Conservation (phyloP, 495 filamentous ascomycete species). For the Apiosordaria backusii region DNA sequence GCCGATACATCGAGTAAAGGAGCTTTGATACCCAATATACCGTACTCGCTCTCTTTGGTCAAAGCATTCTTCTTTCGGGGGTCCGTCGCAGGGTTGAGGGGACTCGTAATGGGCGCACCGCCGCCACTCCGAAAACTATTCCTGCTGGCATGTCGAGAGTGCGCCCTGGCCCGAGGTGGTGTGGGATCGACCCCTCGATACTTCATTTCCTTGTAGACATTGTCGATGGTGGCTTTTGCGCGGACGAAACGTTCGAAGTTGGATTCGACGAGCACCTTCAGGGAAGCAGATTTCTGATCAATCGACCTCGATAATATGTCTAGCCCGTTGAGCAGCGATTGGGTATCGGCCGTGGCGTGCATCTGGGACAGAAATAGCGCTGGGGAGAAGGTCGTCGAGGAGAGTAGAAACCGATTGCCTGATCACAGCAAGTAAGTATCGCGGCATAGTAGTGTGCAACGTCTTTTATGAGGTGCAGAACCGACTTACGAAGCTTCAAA, state of each 20-base stretch:
- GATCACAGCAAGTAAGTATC: conserved; percentile 6
- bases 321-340: conserved; percentile 72
- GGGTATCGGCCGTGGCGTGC: conserved; percentile 76
- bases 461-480: neutral
- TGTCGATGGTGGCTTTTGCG: conserved; percentile 95
- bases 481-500: conserved; percentile 61
- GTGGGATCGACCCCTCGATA: conserved; percentile 70
- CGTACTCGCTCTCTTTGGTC: conserved; percentile 90
- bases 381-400: conserved; percentile 92
- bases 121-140: conserved; percentile 62
- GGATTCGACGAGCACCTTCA: conserved; percentile 92
- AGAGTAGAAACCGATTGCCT: conserved; percentile 91
- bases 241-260: conserved; percentile 97
- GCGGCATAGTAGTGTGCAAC: neutral
- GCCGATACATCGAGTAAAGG: conserved; percentile 83
- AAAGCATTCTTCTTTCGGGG: conserved; percentile 81
- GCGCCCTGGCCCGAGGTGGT: conserved; percentile 44
- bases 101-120: conserved; percentile 36
- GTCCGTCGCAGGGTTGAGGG: conserved; percentile 36
- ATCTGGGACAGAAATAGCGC: conserved; percentile 87
- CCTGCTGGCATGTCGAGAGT: conserved; percentile 60
- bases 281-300: conserved; percentile 91
- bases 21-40: conserved; percentile 81
- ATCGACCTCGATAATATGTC: conserved; percentile 83
- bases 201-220: conserved; percentile 97